Percentiles rank a stretch among this genome's conserved stretches.
phyloP scores from a whole-genome alignment of 352 stramenopile species.

The Pythium brachiatum region DNA sequence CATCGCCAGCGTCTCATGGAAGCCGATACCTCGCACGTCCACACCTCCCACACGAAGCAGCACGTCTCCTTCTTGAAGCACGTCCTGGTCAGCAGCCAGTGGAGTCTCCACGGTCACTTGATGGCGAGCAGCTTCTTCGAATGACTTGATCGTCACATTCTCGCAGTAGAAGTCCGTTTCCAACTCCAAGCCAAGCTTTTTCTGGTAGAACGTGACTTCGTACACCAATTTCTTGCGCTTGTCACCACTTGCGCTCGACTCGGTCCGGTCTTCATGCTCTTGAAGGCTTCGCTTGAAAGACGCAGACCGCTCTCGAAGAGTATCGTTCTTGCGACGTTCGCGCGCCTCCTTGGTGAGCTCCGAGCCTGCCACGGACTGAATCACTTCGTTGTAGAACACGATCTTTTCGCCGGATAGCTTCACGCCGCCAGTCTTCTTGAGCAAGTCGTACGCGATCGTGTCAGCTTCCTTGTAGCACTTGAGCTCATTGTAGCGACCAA shows the following conservation, averaged over 20 bases:
- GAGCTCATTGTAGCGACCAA: conserved; percentile 87
- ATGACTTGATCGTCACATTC: conserved; percentile 82
- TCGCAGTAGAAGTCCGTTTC: conserved; percentile 90
- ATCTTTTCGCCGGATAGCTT: conserved; percentile 82
- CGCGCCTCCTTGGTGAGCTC: conserved; percentile 79
- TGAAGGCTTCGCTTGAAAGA: conserved; percentile 68
- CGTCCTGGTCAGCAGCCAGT: conserved; percentile 46
- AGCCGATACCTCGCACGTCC: conserved; percentile 80
- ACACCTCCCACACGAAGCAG: conserved; percentile 74
- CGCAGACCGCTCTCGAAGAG: conserved; percentile 58
- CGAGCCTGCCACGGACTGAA: conserved; percentile 68
- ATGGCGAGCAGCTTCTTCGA: conserved; percentile 44
- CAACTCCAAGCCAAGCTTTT: conserved; percentile 80
- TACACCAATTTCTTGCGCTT: conserved; percentile 65
- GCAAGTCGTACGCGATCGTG: conserved; percentile 80
- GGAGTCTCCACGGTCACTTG: conserved; percentile 63
- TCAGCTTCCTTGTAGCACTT: conserved; percentile 89
- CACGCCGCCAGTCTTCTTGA: conserved; percentile 67
- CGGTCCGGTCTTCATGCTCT: conserved; percentile 51
- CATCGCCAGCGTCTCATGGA: conserved; percentile 80
- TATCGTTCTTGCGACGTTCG: conserved; percentile 61
- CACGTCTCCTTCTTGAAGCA: conserved; percentile 79
- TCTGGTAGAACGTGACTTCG: conserved; percentile 78
- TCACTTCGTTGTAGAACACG: conserved; percentile 86
- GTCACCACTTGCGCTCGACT: conserved; percentile 25